Percentiles rank a stretch among this genome's conserved stretches.
Evolutionary conservation across 2,329 filamentous ascomycete species (phyloP).

Genomic region (Xylaria sp.): DNA sequence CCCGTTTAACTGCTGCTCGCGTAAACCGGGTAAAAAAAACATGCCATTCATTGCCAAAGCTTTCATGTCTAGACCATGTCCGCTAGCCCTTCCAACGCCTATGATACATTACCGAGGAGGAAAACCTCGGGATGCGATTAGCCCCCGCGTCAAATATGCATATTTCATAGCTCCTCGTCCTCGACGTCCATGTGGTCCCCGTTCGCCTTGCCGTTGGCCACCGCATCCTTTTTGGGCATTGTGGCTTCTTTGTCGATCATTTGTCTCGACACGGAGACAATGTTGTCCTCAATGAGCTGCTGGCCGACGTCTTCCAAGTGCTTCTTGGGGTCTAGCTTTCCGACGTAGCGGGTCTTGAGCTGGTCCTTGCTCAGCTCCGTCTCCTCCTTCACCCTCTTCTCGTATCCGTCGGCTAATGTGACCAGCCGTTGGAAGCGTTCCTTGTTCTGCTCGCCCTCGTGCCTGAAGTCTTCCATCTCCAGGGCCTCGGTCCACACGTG

Average conservation of each 20-base stretch:
- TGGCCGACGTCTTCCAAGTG: conserved; percentile 96
- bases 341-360: conserved; percentile 97
- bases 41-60: conserved; percentile 33
- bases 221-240: conserved; percentile 71
- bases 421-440: conserved; percentile 88
- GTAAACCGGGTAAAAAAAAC: conserved; percentile 22
- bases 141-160: conserved; percentile 30
- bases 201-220: conserved; percentile 54
- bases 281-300: conserved; percentile 98
- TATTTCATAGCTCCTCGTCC: conserved; percentile 49
- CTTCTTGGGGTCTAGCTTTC: conserved; percentile 99
- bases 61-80: conserved; percentile 30
- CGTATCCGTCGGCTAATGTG: conserved; percentile 88
- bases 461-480: conserved; percentile 93
- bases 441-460: conserved; percentile 82
- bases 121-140: conserved; percentile 25
- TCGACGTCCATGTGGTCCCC: conserved; percentile 72
- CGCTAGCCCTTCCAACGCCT: conserved; percentile 35
- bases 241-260: conserved; percentile 99
- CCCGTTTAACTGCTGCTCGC: not conserved
- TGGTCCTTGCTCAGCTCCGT: conserved; percentile 96
- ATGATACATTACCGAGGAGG: conserved; percentile 36
- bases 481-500: conserved; percentile 98
- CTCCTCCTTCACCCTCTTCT: conserved; percentile 98
- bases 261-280: conserved; percentile 94